Percentiles rank a stretch among this genome's conserved stretches.
phyloP scores from a whole-genome alignment of 192 early-diverging fungal genomes.

The Podila horticola region DNA sequence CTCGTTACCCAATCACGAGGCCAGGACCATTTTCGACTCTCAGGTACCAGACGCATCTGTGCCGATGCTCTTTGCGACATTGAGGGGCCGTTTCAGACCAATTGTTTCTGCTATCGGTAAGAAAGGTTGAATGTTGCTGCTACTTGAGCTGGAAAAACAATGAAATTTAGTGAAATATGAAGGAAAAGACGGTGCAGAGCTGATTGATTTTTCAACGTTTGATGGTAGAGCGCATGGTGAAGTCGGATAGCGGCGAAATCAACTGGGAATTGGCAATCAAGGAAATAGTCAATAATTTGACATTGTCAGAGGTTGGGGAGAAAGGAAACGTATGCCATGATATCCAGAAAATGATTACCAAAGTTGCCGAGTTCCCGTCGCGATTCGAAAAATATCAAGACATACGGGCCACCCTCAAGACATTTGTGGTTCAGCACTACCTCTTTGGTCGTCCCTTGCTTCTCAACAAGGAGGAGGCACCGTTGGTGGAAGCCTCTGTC shows the following conservation, averaged over 20 bases:
- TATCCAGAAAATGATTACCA: background rate
- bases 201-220: background rate
- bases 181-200: too few relatives aligned
- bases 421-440: constrained; percentile 14
- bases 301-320: constrained; percentile 3
- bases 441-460: constrained; percentile 13
- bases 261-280: constrained; percentile 17
- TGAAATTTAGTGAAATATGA: too few relatives aligned
- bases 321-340: constrained; percentile 13
- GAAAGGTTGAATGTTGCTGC: constrained; percentile 2
- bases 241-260: background rate
- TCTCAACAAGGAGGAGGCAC: constrained; percentile 7
- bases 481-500: constrained; percentile 24
- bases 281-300: constrained; percentile 5
- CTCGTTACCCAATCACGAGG: constrained; percentile 16
- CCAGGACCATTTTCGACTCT: constrained; percentile 13
- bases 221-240: constrained; percentile 27
- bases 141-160: background rate
- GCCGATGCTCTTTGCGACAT: constrained; percentile 18
- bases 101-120: constrained; percentile 33
- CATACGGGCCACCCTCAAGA: constrained; percentile 6
- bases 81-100: constrained; percentile 24
- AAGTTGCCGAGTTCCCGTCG: background rate
- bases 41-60: constrained; percentile 8
- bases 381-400: constrained; percentile 15